Evolutionary conservation across 129 eudicot species (phyloP), one percentile per base, ranked within the genome.

Genomic region (Chrysanthemum lavandulifolium): DNA sequence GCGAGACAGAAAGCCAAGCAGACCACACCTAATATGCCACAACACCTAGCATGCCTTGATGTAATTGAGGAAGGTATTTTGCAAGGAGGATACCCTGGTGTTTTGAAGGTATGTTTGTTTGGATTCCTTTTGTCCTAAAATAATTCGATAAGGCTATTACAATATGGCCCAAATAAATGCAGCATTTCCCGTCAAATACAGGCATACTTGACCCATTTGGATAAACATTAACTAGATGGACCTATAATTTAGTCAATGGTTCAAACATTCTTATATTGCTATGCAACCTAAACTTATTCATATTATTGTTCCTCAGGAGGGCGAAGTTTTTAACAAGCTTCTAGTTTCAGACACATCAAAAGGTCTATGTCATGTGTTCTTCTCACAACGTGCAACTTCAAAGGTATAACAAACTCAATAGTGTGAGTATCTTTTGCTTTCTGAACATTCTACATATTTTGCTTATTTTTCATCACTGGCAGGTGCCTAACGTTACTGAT

Each of bases 401-500:
- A 94, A 94, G 98, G 98, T 90, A 36, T 36, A 86, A 69, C 7
- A 45, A 50, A 43, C 15, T n/a, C n/a, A n/a, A n/a, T n/a, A n/a
- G 15, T 25, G 23, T 15, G 29, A 68, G 1, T 53, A 3, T 71
- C 18, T 74, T 10, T 16, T 36, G 16, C 21, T 11, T n/a, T n/a
- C n/a, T n/a, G n/a, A 63, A 58, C 11, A 43, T 67, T 29, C 6
- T 12, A 36, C 7, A 49, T 67, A 21, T 25, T 75, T 52, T 21
- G 33, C 48, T 13, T 55, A 54, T 43, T 43, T 63, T 78, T 67
- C 15, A 29, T 31, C 50, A 70, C 8, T 74, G 51, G 15, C 88
- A 94, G 98, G 96, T 93, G 53, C 98, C 98, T 72, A 88, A 83
- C 73, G 85, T 93, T 65, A 80, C 95, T 72, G 91, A 93, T 78